Evolutionary conservation across 129 eudicot species (phyloP).

Genomic region (Oenanthe sinensis): DNA sequence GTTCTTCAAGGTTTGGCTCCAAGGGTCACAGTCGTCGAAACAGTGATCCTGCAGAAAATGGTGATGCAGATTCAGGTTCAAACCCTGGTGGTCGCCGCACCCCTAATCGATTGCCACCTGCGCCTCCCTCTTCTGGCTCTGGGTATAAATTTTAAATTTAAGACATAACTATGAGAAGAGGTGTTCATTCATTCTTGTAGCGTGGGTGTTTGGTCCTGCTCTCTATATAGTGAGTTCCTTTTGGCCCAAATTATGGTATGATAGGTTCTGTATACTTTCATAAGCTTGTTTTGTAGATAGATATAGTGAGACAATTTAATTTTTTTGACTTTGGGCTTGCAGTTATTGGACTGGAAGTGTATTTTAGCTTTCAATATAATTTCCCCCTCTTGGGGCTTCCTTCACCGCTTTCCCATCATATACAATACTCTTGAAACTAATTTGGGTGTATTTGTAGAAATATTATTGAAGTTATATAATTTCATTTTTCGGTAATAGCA

Average conservation of each 20-base stretch:
- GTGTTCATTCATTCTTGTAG: conserved; percentile 13
- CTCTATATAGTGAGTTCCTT: conserved; percentile 34
- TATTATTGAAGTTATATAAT: background rate
- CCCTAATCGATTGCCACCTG: conserved; percentile 90
- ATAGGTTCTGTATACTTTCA: conserved; percentile 34
- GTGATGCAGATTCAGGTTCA: conserved; percentile 49
- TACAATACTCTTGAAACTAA: background rate
- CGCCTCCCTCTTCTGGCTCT: conserved; percentile 74
- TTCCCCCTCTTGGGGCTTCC: background rate
- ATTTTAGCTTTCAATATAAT: conserved; percentile 11
- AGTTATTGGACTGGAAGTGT: conserved; percentile 33
- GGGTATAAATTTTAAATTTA: conserved; percentile 53
- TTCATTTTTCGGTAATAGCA: background rate
- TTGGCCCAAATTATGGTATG: conserved; percentile 35
- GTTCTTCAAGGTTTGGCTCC: conserved; percentile 50
- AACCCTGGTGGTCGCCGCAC: conserved; percentile 83
- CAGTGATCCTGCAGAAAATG: conserved; percentile 66
- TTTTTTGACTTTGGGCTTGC: conserved; percentile 18
- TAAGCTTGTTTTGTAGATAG: conserved; percentile 36
- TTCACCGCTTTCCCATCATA: background rate
- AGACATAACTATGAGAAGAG: conserved; percentile 7
- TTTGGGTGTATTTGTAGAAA: background rate
- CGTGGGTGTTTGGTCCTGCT: conserved; percentile 29
- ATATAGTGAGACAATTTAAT: conserved; percentile 5
- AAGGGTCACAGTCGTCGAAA: conserved; percentile 71